Evolutionary conservation across 2,329 filamentous ascomycete species (phyloP), one percentile per base, ranked within the genome.

Genomic region (Colletotrichum sp.): DNA sequence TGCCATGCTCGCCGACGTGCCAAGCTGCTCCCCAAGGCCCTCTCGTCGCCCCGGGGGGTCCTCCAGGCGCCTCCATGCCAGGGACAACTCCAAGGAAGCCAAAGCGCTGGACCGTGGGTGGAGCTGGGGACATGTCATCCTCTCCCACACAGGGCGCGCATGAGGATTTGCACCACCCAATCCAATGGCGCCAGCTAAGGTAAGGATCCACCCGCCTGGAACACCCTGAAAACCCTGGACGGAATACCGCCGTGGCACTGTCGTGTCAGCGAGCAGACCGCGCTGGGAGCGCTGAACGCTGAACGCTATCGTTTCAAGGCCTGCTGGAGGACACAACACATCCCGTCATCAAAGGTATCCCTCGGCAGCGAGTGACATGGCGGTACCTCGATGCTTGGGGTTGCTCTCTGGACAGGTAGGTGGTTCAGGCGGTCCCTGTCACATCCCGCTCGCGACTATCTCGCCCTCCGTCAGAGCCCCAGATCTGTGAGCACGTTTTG

Each of bases 401-500:
- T 66, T 66, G 64, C 22, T 39, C 36, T 25, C 62, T 30, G 32
- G 32, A 48, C 34, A 48, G 43, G 43, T 48, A 22, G 43, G 43
- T 48, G 43, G 43, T 56, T 52, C 60, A 66, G 67, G 70, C 55
- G 22, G 48, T 28, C 70, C 70, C 55, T 61, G 61, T 66, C 71
- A 25, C 68, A 74, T 72, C 56, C 69, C 69, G 55, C 61, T 73
- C 73, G 62, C 56, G 64, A 73, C 43, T 62, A 73, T 56, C 73
- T 75, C 69, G 69, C 70, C 62, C 62, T 75, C 62, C 39, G 73
- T 64, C 62, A 67, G 27, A 64, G 69, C 65, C 70, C 74, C 70
- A 65, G 70, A 69, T 76, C 64, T 73, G 58, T n/a, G 66, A 62
- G 66, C 74, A 76, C 71, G 71, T 75, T 76, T 64, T 71, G 39